Conservation (phyloP, 148 eudicot species). For the Amaranthus cruentus region DNA sequence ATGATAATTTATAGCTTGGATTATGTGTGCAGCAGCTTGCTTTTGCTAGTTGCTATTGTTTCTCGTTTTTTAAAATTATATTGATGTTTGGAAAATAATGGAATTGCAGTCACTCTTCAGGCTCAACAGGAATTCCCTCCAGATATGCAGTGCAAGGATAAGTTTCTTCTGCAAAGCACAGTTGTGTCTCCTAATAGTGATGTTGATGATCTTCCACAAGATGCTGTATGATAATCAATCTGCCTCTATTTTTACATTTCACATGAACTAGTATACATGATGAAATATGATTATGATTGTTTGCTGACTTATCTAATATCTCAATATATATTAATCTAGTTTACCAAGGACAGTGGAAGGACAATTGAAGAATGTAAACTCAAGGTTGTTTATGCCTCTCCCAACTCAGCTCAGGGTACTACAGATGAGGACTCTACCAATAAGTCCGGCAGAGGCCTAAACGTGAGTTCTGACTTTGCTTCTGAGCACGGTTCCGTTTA, state of each 20-base stretch:
- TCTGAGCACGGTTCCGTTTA: too few species aligned
- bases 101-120: slow-evolving; percentile 75
- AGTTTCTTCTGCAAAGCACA: slow-evolving; percentile 87
- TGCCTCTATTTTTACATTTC: background rate
- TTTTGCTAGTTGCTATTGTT: background rate
- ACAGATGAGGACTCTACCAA: slow-evolving; percentile 38
- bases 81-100: slow-evolving; percentile 19
- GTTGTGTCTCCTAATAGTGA: slow-evolving; percentile 55
- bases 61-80: background rate
- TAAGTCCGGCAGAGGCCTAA: slow-evolving; percentile 32
- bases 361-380: slow-evolving; percentile 72
- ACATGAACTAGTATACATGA: background rate
- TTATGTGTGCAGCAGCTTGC: background rate
- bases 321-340: slow-evolving; percentile 36
- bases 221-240: slow-evolving; percentile 50
- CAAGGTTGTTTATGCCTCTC: slow-evolving; percentile 52
- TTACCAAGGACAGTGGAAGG: slow-evolving; percentile 74
- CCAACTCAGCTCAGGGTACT: slow-evolving; percentile 38
- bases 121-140: slow-evolving; percentile 80
- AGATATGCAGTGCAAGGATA: slow-evolving; percentile 81
- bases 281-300: slow-evolving; percentile 7
- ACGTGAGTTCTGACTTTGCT: slow-evolving; percentile 38
- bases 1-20: slow-evolving; percentile 4
- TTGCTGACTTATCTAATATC: slow-evolving; percentile 6
- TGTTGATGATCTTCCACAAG: slow-evolving; percentile 63